A percentile compares a stretch with the other conserved stretches of the same genome.
Evolutionary conservation across 345 rosid species (phyloP).

Genomic region (Acer negundo): DNA sequence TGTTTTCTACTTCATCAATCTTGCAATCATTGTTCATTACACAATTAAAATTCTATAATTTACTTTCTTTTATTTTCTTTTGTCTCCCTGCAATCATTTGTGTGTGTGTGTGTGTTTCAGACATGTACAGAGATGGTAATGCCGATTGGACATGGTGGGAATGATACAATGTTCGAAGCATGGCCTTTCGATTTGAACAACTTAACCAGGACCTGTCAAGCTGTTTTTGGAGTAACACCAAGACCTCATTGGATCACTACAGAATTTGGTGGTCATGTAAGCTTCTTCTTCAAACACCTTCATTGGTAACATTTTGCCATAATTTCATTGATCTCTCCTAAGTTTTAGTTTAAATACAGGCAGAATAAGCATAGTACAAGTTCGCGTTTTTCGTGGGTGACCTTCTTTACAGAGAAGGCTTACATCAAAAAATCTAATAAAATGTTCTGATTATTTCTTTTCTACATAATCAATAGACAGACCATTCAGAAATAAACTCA

Average conservation of each 20-base stretch:
- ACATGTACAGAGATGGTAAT: constrained; percentile 30
- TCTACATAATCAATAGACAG: too few species aligned
- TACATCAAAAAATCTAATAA: too few species aligned
- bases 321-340: too few species aligned
- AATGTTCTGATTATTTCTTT: too few species aligned
- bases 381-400: too few species aligned
- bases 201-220: constrained; percentile 8
- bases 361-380: too few species aligned
- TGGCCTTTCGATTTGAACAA: constrained; percentile 23
- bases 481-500: too few species aligned
- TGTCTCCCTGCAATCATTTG: too few species aligned
- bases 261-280: constrained; percentile 30
- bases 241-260: constrained; percentile 30
- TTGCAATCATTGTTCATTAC: neutral
- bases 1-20: too few species aligned
- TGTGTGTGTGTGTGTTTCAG: constrained; percentile 10
- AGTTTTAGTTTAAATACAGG: too few species aligned
- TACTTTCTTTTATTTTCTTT: neutral
- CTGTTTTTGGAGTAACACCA: constrained; percentile 15
- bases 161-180: constrained; percentile 31
- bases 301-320: neutral
- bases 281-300: neutral
- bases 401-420: too few species aligned
- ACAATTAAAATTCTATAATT: neutral
- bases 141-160: constrained; percentile 13